phyloP scores from a whole-genome alignment of 495 filamentous ascomycete genomes.

The Trichoderma reesei region DNA sequence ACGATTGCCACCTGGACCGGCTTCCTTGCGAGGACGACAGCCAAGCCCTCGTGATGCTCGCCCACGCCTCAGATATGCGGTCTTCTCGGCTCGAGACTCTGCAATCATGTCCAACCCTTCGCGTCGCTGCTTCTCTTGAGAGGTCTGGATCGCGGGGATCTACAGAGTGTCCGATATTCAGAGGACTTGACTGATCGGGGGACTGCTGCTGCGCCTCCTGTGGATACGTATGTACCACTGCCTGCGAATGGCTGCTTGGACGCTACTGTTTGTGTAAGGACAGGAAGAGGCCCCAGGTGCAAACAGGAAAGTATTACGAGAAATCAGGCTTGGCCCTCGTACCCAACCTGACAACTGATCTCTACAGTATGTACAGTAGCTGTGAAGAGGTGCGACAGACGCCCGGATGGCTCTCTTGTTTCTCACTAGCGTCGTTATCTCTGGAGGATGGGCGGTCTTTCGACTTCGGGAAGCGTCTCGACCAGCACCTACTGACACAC shows the following conservation, averaged over 20 bases:
- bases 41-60: not conserved
- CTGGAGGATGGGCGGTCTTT: not conserved
- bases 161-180: not conserved
- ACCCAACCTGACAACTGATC: not conserved
- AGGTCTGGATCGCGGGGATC: not conserved
- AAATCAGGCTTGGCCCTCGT: not conserved
- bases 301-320: not conserved
- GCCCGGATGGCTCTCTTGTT: not conserved
- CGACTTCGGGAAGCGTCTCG: not conserved
- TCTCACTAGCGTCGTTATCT: not conserved
- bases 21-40: not conserved
- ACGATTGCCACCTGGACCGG: not conserved
- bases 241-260: not conserved
- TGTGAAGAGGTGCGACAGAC: not conserved
- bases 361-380: too few species aligned
- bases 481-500: not conserved
- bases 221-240: slow-evolving; percentile 7
- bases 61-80: not conserved
- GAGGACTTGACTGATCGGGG: not conserved
- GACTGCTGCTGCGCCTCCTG: not conserved
- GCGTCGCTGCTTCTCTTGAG: not conserved
- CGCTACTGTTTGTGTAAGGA: not conserved
- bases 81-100: not conserved
- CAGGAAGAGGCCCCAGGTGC: not conserved
- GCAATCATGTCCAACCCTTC: not conserved